phyloP scores from a whole-genome alignment of 805 yeast species.

The Metschnikowia aberdeeniae region DNA sequence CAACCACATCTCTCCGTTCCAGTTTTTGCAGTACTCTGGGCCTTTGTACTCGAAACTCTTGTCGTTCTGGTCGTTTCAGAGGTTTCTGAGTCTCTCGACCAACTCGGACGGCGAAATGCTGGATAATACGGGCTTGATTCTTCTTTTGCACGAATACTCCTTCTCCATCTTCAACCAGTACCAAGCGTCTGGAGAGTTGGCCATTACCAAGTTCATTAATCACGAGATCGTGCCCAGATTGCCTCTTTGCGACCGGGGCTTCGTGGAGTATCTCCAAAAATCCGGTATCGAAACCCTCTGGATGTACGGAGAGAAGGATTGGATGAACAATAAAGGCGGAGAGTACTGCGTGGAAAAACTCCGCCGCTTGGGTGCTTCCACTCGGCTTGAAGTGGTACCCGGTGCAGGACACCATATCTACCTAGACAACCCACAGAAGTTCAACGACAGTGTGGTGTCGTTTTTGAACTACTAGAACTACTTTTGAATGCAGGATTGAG shows the following conservation, averaged over 20 bases:
- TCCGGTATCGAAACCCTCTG: constrained; percentile 26
- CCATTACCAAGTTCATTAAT: constrained; percentile 38
- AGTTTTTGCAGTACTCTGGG: constrained; percentile 34
- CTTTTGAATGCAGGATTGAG: too few relatives aligned
- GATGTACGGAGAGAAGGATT: constrained; percentile 41
- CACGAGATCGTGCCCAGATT: constrained; percentile 37
- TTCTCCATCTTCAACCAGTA: constrained; percentile 41
- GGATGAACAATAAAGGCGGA: constrained; percentile 43
- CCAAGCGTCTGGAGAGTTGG: constrained; percentile 42
- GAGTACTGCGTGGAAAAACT: constrained; percentile 28
- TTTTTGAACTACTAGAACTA: constrained; percentile 19
- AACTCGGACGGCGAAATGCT: constrained; percentile 5
- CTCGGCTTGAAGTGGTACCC: constrained; percentile 22
- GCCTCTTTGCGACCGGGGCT: constrained; percentile 40
- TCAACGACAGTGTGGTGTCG: constrained; percentile 22
- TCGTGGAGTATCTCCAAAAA: constrained; percentile 25
- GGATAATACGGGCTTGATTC: constrained; percentile 20
- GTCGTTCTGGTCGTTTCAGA: constrained; percentile 39
- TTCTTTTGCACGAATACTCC: constrained; percentile 38
- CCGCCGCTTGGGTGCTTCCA: constrained; percentile 10
- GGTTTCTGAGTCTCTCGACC: constrained; percentile 30
- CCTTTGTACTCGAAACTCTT: constrained; percentile 39
- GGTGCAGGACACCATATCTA: constrained; percentile 44
- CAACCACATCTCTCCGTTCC: constrained; percentile 37
- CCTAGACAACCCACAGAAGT: constrained; percentile 35